Evolutionary conservation across 108 stramenopile genomes (phyloP).

Genomic region (Stephanodiscus minutulus): DNA sequence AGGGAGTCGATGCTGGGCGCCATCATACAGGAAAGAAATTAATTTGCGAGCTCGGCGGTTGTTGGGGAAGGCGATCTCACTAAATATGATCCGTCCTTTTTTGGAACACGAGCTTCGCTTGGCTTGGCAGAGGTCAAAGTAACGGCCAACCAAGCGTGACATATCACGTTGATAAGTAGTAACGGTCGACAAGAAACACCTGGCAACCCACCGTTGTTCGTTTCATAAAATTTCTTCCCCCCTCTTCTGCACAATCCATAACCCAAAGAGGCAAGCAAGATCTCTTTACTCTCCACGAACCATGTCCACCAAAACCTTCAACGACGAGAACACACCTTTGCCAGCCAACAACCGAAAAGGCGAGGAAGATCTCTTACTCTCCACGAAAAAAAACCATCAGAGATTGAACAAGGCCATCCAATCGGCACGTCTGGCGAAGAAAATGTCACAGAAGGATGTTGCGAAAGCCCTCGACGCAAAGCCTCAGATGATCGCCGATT

Average conservation of each 20-base stretch:
- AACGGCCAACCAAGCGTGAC: constrained; percentile 11
- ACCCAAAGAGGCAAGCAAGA: no score
- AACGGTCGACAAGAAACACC: constrained; percentile 4
- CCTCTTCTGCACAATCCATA: no score
- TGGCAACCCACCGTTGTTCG: no score
- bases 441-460: neutral
- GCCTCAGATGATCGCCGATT: no score
- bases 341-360: neutral
- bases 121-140: constrained; percentile 29
- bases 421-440: neutral
- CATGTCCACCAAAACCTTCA: neutral
- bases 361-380: neutral
- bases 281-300: no score
- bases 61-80: neutral
- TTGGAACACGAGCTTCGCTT: no score
- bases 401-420: neutral
- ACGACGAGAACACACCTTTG: neutral
- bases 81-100: no score
- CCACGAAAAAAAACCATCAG: neutral
- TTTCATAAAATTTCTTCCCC: constrained; percentile 4
- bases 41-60: constrained; percentile 11
- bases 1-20: no score
- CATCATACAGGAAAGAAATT: no score
- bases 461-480: no score
- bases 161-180: constrained; percentile 34